These are phyloP conservation scores for Allodekkera sacchari DNA, from an alignment of 805 yeast species.

Conservation along the genomic window DNA sequence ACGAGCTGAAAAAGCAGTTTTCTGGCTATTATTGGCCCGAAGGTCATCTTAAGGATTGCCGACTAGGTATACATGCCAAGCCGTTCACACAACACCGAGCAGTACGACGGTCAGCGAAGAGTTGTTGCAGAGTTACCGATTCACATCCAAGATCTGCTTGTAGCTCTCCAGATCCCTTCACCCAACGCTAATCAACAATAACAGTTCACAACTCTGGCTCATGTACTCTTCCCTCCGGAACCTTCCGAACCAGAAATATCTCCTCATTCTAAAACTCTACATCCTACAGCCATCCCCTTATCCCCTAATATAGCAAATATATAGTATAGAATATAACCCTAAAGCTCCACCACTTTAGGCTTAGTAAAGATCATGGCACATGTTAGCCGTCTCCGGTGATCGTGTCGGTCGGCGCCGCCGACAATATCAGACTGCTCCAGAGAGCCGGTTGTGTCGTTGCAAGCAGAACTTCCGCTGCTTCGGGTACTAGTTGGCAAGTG, in stretches of 20 bases:
- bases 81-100: too few relatives aligned
- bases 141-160: too few relatives aligned
- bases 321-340: not conserved
- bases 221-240: not conserved
- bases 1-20: too few relatives aligned
- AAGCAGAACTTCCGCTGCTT: not conserved
- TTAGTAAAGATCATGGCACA: constrained; percentile 38
- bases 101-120: too few relatives aligned
- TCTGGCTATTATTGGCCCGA: too few relatives aligned
- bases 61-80: too few relatives aligned
- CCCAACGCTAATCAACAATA: too few relatives aligned
- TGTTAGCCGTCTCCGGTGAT: constrained; percentile 36
- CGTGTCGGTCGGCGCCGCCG: not conserved
- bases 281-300: not conserved
- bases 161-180: too few relatives aligned
- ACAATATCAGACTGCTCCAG: not conserved
- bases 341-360: constrained; percentile 27
- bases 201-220: too few relatives aligned
- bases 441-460: not conserved
- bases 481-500: constrained; percentile 1
- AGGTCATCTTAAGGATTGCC: too few relatives aligned
- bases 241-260: not conserved
- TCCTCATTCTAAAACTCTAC: not conserved
- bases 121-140: too few relatives aligned
- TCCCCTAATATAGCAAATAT: not conserved